Evolutionary conservation across 148 eudicot genomes (phyloP), one percentile per base, ranked within the genome.

Genomic region (Rhododendron mucronatum): DNA sequence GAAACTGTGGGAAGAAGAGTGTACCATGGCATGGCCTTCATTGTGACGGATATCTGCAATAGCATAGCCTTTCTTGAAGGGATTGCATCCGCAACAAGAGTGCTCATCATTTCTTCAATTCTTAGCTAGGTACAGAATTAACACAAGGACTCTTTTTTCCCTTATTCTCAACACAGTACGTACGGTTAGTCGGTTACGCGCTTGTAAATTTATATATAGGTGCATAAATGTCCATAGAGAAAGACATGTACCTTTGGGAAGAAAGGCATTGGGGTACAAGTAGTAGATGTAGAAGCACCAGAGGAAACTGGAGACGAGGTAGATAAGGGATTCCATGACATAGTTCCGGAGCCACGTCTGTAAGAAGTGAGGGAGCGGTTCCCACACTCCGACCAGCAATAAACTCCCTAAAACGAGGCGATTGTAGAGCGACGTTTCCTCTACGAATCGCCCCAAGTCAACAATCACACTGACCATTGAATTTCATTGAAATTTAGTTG

Each of bases 21-120:
- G 86, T 93, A 93, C 95, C 93, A 92, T 80, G 99, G 99, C 97
- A 96, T 94, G 47, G 96, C 96, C 91, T 94, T 95, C 95, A 95
- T 91, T 37, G 98, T 95, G 11, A 96, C 98, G 28, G 71, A 80
- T 89, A 96, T 96, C 88, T 96, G 99, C 88, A 94, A 86, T 67
- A 88, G 84, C 97, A 96, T 92, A 23, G 97, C 92, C 80, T 88
- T 91, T 55, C 83, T 91, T 57, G 99, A 82, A 41, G 98, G 99
- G 23, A 96, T 91, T 61, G 93, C 91, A 89, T 96, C 99, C 94
- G 92, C 76, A 82, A 85, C 53, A 33, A 77, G 14, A 23, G 15
- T 9, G 2, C 5, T 30, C 37, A 28, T 28, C 37, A n/a, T 2
- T 0, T 8, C 71, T 63, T 63, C 71, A 63, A 59, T 59, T 59